A percentile compares a stretch with the other conserved stretches of the same genome.
These are phyloP conservation scores for Craspedostauros australis DNA, from an alignment of 108 stramenopile species.

Conservation along the genomic window DNA sequence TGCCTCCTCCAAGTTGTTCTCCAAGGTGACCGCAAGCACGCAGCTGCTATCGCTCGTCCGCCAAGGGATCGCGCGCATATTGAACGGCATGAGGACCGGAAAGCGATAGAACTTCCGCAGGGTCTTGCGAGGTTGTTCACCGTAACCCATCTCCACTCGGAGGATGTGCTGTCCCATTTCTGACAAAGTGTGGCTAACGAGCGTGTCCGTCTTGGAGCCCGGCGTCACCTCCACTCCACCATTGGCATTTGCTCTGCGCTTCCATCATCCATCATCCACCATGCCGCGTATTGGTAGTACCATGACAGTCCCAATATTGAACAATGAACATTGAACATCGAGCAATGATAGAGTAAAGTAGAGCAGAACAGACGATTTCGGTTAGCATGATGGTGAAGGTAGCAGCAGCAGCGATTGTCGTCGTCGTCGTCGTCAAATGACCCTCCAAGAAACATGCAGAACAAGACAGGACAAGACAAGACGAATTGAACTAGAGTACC, in stretches of 20 bases:
- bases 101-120: constrained; percentile 85
- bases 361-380: not conserved
- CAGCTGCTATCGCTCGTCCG: constrained; percentile 55
- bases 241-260: constrained; percentile 26
- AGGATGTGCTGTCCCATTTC: constrained; percentile 82
- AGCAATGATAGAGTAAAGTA: not conserved
- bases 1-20: constrained; percentile 39
- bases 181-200: constrained; percentile 70
- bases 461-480: not conserved
- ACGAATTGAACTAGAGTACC: constrained; percentile 10
- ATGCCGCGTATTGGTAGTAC: no score
- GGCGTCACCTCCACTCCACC: constrained; percentile 46
- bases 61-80: constrained; percentile 30
- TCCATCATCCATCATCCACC: no score
- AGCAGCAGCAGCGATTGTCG: no score
- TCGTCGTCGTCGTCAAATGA: no score
- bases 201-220: constrained; percentile 54
- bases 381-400: not conserved
- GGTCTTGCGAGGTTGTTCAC: constrained; percentile 49
- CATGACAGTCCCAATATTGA: no score
- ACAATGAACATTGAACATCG: no score
- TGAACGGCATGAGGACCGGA: constrained; percentile 63
- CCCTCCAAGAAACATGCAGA: no score
- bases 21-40: constrained; percentile 52
- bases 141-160: constrained; percentile 74